Base-by-base conservation (phyloP, 78 protist genomes). In the Bodo saltans region DNA sequence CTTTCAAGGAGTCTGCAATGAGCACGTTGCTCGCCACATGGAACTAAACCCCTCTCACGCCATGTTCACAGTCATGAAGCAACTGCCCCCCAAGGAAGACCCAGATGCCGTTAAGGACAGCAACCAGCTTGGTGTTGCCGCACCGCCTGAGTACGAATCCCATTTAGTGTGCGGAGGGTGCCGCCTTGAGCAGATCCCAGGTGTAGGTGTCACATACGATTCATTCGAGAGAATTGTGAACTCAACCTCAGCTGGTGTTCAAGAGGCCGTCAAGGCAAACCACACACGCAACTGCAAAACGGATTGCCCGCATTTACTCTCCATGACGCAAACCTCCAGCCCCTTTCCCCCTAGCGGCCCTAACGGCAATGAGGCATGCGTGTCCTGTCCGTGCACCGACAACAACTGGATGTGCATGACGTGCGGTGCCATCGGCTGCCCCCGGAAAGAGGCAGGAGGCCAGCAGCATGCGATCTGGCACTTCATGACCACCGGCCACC, bases 361-460 rank as follows among this genome's bases (percentile, higher is more conserved):
- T 12, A 25, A 81, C 33, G 12, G 69, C 32, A 33, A 21, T 38
- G 72, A 68, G 30, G 1, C 0, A 41, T 76, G 89, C 32, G 93
- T 89, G 37, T 28, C 83, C n/a, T n/a, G n/a, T n/a, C n/a, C n/a
- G n/a, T n/a, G n/a, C 32, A 41, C 37, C 42, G 86, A 72, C 39
- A 95, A 95, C 71, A 78, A 95, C 30, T 96, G 98, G 98, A 87
- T 96, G 69, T 90, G 92, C 79, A 80, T 96, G 35, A 72, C 95
- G 17, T 94, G 92, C 87, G 98, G 98, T 29, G 37, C 74, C 79
- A 87, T 96, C 52, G 88, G 84, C 29, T 96, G 97, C 34, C 98
- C 98, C 27, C 85, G 98, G 23, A 23, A 0, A 29, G 53, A 81
- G 33, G 89, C 72, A 0, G 96, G 91, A 53, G 97, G 97, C 1